Base-by-base conservation (phyloP, 176 grass and related monocot genomes). In the Elymus sibiricus region DNA sequence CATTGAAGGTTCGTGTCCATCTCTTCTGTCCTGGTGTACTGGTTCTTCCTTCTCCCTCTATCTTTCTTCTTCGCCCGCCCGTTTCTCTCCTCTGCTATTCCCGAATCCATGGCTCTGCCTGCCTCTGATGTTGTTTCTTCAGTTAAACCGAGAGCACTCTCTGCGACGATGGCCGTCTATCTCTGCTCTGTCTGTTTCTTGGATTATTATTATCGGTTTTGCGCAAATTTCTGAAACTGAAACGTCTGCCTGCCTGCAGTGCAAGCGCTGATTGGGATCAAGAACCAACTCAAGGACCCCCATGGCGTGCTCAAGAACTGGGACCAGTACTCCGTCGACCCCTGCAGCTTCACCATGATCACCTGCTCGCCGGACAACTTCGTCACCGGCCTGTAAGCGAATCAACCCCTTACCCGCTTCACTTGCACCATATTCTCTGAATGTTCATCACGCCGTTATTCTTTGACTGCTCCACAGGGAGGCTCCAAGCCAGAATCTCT, bases 291-390 rank as follows among this genome's bases (percentile, higher is more conserved):
- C 53, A 93, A 79, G 63, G 97, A 96, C 71, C 97, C 97, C 31
- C 92, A 85, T 56, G 89, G 89, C 60, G 87, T 85, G 86, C 84
- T 99, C 86, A 89, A 91, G 79, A 94, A 78, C 85, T 99, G 97
- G 97, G 97, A 99, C 82, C 79, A 83, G 86, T 59, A 85, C 91
- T 93, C 94, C 26, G 97, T 91, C 16, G 97, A 99, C 87, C 97
- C 97, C 80, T 99, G 97, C 84, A 93, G 85, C 87, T 99, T 92
- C 92, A 58, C 87, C 68, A 93, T 88, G 83, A 83, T 99, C 85
- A 87, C 77, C 27, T 99, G 97, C 79, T 99, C 97, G 8, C 29
- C 79, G 1, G 88, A 94, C 44, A 83, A 68, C 47, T 73, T 80
- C 21, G 97, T 98, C 78, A 92, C 82, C 46, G 39, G 70, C 71